Percentiles rank a stretch among this genome's conserved stretches.
These are phyloP conservation scores for Diaporthe eres DNA, from an alignment of 2,329 filamentous ascomycete species.

Conservation along the genomic window DNA sequence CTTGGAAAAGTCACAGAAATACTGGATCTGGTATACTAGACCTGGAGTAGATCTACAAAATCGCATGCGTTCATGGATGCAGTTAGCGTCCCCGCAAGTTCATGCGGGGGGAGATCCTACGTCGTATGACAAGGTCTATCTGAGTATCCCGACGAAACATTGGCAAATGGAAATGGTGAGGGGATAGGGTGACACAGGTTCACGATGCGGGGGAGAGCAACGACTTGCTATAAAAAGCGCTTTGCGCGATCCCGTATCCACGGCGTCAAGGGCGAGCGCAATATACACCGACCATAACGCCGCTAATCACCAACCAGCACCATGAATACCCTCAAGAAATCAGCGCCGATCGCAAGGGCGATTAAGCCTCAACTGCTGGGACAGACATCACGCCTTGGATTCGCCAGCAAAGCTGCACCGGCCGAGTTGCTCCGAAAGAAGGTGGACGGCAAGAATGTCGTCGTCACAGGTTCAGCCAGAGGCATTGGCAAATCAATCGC, in stretches of 20 bases:
- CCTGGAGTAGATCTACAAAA: background rate
- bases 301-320: background rate
- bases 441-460: conserved; percentile 37
- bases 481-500: conserved; percentile 73
- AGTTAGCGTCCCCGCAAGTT: conserved; percentile 14
- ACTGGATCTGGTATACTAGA: background rate
- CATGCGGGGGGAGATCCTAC: conserved; percentile 21
- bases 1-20: too few relatives aligned
- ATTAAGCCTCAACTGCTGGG: background rate
- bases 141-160: background rate
- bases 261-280: background rate
- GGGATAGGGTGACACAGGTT: background rate
- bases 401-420: conserved; percentile 16
- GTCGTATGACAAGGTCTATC: conserved; percentile 9
- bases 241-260: background rate
- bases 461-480: conserved; percentile 49
- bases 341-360: background rate
- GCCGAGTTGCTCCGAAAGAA: conserved; percentile 20
- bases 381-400: background rate
- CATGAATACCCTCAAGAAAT: conserved; percentile 20
- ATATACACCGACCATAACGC: background rate
- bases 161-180: background rate
- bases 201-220: conserved; percentile 19
- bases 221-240: background rate
- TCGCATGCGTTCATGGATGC: background rate